Evolutionary conservation across 768 basidiomycete species (phyloP), one percentile per base, ranked within the genome.

Genomic region (Phaffia australis): DNA sequence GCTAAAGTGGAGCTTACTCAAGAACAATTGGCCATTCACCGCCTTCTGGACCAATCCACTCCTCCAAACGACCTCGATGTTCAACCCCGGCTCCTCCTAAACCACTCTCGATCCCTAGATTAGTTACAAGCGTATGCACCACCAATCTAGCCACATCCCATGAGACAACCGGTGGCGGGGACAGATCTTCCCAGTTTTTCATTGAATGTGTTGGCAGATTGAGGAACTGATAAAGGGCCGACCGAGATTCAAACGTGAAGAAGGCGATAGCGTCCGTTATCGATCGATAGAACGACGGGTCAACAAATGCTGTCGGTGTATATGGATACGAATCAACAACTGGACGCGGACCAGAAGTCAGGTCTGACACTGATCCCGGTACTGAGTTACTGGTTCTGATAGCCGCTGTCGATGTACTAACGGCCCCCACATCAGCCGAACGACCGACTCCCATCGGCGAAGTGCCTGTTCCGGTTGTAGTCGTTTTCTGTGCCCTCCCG

Each of bases 21-120:
- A 67, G 55, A 21, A 32, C 18, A 30, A 67, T 50, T 46, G 54
- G n/a, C 1, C n/a, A n/a, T 55, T 42, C 46, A 35, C 19, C 47
- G 9, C 55, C 66, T 35, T 46, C 66, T 19, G 56, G 19, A 29
- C n/a, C 16, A 2, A 67, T 50, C 66, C 66, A 67, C 18, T 63
- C 59, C 21, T 63, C 66, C 25, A 67, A 23, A 15, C 21, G 11
- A 23, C 60, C 29, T 7, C 59, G 42, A 16, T 47, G 35, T 3
- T 30, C 59, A 1, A 16, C 52, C 42, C 46, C 54, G 21, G 15
- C 54, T 21, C 50, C 60, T 30, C 25, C 55, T 19, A 67, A 55
- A n/a, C 59, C 66, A 15, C 52, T 56, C 30, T 50, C 23, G 23
- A 67, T 46, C 1, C 60, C 66, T 25, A 67, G 49, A 1, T 51